Evolutionary conservation across 208 protist species (phyloP).

Genomic region (Leishmania gerbilli): DNA sequence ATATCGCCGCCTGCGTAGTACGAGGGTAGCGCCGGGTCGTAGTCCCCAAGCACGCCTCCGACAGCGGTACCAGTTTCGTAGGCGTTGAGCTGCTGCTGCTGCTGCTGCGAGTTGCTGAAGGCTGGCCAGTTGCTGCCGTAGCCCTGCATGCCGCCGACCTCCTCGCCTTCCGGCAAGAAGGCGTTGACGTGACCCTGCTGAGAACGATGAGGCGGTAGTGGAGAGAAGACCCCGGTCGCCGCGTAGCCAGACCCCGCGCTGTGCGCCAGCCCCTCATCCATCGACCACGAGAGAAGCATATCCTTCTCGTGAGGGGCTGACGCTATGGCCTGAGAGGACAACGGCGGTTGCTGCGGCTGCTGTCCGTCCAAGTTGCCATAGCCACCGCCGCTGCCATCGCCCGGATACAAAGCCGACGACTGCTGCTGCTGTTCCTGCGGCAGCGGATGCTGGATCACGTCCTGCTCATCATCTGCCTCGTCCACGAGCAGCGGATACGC

Average conservation of each 20-base stretch:
- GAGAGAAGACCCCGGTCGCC: neutral
- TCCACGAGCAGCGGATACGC: conserved; percentile 28
- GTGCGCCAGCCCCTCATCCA: conserved; percentile 19
- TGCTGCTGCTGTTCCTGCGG: conserved; percentile 6
- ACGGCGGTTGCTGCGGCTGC: conserved; percentile 2
- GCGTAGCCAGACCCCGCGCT: neutral
- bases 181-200: neutral
- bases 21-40: too few relatives aligned
- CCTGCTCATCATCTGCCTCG: conserved; percentile 17
- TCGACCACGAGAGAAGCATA: conserved; percentile 25
- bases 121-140: neutral
- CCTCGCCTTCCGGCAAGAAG: neutral
- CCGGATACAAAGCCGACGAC: neutral
- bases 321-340: neutral
- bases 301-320: conserved; percentile 8
- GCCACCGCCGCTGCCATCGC: neutral
- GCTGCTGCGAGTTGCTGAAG: neutral
- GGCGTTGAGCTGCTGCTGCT: neutral
- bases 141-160: neutral
- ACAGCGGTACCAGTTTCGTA: neutral
- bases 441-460: neutral
- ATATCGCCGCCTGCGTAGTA: conserved; percentile 4
- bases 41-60: conserved; percentile 14
- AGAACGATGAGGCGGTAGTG: neutral
- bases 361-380: neutral